These are phyloP conservation scores for Actinomucor elegans DNA, from an alignment of 371 early-diverging fungal genomes.

Conservation along the genomic window DNA sequence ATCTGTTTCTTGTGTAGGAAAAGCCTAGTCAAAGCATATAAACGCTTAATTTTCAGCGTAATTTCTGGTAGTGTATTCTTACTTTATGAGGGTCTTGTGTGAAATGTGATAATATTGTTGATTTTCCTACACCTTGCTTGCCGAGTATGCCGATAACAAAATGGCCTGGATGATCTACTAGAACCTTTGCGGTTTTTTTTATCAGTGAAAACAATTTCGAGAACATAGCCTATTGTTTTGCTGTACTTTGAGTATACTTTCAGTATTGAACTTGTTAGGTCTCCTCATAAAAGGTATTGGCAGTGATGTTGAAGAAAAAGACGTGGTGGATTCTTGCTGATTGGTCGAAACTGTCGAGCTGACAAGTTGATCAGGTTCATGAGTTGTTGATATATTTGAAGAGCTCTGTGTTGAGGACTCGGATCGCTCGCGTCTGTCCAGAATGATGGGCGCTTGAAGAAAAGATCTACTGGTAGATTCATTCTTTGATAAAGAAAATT, in stretches of 20 bases:
- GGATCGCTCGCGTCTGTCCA: conserved; percentile 21
- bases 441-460: conserved; percentile 20
- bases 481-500: neutral
- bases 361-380: conserved; percentile 1
- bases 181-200: too few relatives aligned
- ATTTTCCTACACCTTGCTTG: conserved; percentile 72
- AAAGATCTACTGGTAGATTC: conserved; percentile 4
- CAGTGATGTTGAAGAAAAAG: neutral
- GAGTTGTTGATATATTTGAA: neutral
- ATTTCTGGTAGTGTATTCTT: neutral
- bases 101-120: conserved; percentile 66
- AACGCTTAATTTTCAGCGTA: neutral
- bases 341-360: too few relatives aligned
- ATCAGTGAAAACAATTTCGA: too few relatives aligned
- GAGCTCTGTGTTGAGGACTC: neutral
- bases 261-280: conserved; percentile 19
- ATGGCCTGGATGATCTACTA: conserved; percentile 70
- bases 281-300: conserved; percentile 15
- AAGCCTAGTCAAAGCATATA: conserved; percentile 18
- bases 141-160: conserved; percentile 77
- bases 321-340: too few relatives aligned
- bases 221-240: too few relatives aligned
- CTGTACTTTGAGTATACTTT: conserved; percentile 15
- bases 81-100: conserved; percentile 42
- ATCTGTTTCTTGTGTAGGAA: conserved; percentile 41